phyloP scores from a whole-genome alignment of 2,329 filamentous ascomycete species.

The Eutypella sp. region DNA sequence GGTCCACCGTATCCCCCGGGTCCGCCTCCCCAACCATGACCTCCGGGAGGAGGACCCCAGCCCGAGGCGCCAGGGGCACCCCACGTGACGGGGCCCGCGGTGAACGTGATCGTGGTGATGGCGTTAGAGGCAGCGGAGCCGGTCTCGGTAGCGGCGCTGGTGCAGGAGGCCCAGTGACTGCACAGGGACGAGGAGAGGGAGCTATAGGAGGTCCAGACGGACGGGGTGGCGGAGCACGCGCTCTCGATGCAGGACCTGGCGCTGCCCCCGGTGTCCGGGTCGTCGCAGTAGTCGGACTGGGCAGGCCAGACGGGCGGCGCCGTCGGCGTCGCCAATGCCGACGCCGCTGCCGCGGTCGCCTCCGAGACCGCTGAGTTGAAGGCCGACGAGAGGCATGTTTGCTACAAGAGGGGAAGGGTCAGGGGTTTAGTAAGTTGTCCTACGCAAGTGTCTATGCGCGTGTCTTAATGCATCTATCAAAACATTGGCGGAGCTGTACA shows the following conservation, averaged over 20 bases:
- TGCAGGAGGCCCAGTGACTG: slow-evolving; percentile 34
- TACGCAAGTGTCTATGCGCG: no score
- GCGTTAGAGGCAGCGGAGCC: slow-evolving; percentile 32
- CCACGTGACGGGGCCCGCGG: slow-evolving; percentile 30
- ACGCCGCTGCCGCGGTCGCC: slow-evolving; percentile 10
- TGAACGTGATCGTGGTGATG: slow-evolving; percentile 34
- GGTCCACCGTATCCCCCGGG: neutral
- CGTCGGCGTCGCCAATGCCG: neutral
- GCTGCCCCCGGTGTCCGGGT: slow-evolving; percentile 17
- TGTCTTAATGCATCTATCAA: no score
- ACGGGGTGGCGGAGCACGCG: slow-evolving; percentile 21
- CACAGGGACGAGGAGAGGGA: slow-evolving; percentile 38
- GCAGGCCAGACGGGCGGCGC: slow-evolving; percentile 21
- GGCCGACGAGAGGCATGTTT: slow-evolving; percentile 37
- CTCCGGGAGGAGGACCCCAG: neutral
- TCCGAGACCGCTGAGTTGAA: slow-evolving; percentile 25
- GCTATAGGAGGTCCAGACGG: slow-evolving; percentile 24
- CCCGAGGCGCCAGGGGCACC: slow-evolving; percentile 26
- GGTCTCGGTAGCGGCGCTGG: slow-evolving; percentile 32
- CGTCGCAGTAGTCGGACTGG: slow-evolving; percentile 27
- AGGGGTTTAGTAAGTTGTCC: no score
- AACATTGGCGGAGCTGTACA: no score
- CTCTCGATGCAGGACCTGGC: slow-evolving; percentile 23
- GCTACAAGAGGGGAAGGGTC: no score
- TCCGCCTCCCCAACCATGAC: neutral